Base-by-base conservation (phyloP, 495 filamentous ascomycete genomes). In the Podospora pseudoanserina region DNA sequence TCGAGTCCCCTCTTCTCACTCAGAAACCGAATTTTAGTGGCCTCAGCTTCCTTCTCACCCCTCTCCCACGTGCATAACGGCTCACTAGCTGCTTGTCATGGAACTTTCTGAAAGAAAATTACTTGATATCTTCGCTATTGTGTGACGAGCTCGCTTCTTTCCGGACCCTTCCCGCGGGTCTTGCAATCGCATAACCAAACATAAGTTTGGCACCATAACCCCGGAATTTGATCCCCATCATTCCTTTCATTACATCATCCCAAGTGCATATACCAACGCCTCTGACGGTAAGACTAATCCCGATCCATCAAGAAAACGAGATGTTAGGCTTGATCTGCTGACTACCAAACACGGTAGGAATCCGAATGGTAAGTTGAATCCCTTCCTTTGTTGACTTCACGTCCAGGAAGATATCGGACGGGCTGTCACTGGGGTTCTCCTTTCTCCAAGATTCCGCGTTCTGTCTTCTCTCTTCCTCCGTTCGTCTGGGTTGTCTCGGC, bases 361-460 rank as follows among this genome's bases (percentile, higher is more conserved):
- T 84, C 55, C 81, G 76, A 65, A 85, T 83, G 3, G 79, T 84
- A 15, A 85, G 64, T 72, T 85, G 83, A 59, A 85, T 82, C 5
- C 82, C 82, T 55, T 85, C 83, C 16, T 72, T 81, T 26, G 83
- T 85, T 4, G 81, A 83, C 68, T 85, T 85, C 58, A 85, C 82
- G 65, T 85, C 83, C 65, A 85, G 63, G 54, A 83, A 84, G 19
- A 85, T 80, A 68, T 85, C 82, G 1, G 82, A 84, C 9, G 82
- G 82, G 69, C 82, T 83, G 54, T 78, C 77, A 4, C 65, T 70
- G 2, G 76, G 76, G 27, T 76, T 77, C 65, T 78, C 77, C 65
- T 79, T 79, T 63, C 75, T 73, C 76, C 73, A 78, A 1, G 68
- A 70, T 34, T 79, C 76, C 0, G 80, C 79, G 44, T 83, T 83